Evolutionary conservation across 108 stramenopile genomes (phyloP).

Genomic region (Nannochloropsis salina): DNA sequence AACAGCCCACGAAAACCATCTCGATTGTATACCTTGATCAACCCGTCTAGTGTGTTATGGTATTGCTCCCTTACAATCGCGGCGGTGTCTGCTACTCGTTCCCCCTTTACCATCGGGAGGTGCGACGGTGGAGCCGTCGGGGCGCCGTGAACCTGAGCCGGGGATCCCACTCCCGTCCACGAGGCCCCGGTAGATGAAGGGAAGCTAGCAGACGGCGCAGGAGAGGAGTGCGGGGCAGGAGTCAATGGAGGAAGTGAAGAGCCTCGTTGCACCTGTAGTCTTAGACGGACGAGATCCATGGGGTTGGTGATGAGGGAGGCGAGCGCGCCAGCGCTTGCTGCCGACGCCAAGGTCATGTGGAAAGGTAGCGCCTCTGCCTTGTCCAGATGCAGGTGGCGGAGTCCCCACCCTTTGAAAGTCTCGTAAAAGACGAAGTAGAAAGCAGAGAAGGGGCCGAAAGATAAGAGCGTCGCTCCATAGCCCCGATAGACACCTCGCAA

Average conservation of each 20-base stretch:
- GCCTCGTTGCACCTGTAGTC: conserved; percentile 75
- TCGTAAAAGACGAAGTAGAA: conserved; percentile 94
- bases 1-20: conserved; percentile 76
- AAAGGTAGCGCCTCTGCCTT: conserved; percentile 53
- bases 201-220: neutral
- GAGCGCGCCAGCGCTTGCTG: conserved; percentile 72
- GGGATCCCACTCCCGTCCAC: conserved; percentile 26
- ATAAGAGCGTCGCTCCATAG: conserved; percentile 72
- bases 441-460: conserved; percentile 93
- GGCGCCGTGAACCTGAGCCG: neutral
- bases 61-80: conserved; percentile 8
- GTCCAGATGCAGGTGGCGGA: neutral
- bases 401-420: conserved; percentile 57
- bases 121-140: neutral
- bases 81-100: neutral
- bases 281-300: conserved; percentile 89
- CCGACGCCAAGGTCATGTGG: conserved; percentile 61
- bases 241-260: neutral
- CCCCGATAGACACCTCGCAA: conserved; percentile 75
- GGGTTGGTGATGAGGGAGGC: conserved; percentile 92
- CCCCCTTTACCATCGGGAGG: neutral
- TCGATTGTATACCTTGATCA: conserved; percentile 54
- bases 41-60: conserved; percentile 65
- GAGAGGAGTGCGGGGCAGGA: neutral
- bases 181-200: neutral